Evolutionary conservation across 148 eudicot genomes (phyloP).

Genomic region (Heliamphora exappendiculata): DNA sequence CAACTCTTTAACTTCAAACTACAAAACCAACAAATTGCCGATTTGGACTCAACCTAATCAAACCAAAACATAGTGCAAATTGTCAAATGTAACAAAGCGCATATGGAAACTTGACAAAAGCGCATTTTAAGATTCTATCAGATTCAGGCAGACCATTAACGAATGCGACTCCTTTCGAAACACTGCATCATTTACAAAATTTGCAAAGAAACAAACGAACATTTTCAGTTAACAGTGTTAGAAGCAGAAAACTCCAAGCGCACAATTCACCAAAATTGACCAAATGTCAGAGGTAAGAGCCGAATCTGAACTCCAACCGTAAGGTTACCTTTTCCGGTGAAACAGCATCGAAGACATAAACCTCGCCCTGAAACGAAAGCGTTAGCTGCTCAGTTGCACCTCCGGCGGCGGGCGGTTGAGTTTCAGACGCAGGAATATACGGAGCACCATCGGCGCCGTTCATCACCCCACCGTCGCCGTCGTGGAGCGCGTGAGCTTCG

Average conservation of each 20-base stretch:
- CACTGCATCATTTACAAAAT: background rate
- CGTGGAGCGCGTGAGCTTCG: conserved; percentile 18
- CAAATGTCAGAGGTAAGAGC: background rate
- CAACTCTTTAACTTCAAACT: background rate
- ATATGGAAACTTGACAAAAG: no score
- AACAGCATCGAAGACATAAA: conserved; percentile 59
- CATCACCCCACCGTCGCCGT: conserved; percentile 11
- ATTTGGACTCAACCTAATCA: background rate
- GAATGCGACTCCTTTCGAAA: background rate
- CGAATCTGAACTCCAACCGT: conserved; percentile 45
- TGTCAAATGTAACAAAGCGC: no score
- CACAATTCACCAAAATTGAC: background rate
- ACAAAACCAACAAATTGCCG: background rate
- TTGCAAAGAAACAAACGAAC: background rate
- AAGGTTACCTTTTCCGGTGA: conserved; percentile 52
- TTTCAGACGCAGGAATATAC: conserved; percentile 22
- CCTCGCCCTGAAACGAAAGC: conserved; percentile 58
- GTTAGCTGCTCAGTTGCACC: conserved; percentile 55
- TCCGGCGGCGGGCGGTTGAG: conserved; percentile 14
- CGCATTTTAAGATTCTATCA: background rate
- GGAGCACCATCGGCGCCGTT: conserved; percentile 16
- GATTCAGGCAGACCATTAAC: background rate
- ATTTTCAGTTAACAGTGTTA: background rate
- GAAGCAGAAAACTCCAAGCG: background rate
- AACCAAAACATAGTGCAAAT: background rate